Evolutionary conservation across 352 stramenopile genomes (phyloP).

Genomic region (Pythium rishiriense): DNA sequence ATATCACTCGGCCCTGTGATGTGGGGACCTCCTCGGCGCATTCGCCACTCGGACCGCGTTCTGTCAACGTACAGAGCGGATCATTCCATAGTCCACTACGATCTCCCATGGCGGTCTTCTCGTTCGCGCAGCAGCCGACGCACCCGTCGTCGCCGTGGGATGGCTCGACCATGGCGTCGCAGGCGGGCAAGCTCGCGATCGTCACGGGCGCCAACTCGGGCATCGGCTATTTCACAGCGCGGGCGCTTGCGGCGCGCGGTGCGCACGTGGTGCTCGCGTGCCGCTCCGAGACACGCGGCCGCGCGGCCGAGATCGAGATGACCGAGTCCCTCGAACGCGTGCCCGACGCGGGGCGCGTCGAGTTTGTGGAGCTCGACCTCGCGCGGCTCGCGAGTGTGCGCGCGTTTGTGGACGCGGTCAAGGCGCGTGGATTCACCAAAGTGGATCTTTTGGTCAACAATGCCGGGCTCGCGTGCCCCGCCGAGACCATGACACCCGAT

Average conservation of each 20-base stretch:
- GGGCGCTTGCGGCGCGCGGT: constrained; percentile 37
- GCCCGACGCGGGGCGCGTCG: constrained; percentile 13
- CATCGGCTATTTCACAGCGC: constrained; percentile 59
- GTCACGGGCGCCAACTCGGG: constrained; percentile 67
- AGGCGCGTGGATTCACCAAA: constrained; percentile 32
- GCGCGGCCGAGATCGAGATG: constrained; percentile 5
- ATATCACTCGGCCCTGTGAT: no score
- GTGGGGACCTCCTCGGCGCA: no score
- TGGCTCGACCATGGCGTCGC: constrained; percentile 13
- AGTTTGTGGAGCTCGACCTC: constrained; percentile 50
- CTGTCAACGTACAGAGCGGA: no score
- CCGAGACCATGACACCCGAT: constrained; percentile 32
- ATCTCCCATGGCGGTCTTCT: neutral
- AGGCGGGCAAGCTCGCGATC: constrained; percentile 47
- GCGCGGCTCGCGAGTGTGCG: constrained; percentile 38
- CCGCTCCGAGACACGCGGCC: constrained; percentile 32
- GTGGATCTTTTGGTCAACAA: constrained; percentile 78
- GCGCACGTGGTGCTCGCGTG: constrained; percentile 61
- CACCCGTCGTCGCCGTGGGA: constrained; percentile 9
- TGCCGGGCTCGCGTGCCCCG: constrained; percentile 42
- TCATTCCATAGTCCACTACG: no score
- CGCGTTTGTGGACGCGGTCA: constrained; percentile 39
- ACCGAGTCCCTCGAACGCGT: neutral
- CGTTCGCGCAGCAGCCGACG: constrained; percentile 4
- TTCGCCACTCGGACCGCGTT: no score